Conservation (phyloP, 2,329 filamentous ascomycete genomes). For the Xylariaceae sp. region DNA sequence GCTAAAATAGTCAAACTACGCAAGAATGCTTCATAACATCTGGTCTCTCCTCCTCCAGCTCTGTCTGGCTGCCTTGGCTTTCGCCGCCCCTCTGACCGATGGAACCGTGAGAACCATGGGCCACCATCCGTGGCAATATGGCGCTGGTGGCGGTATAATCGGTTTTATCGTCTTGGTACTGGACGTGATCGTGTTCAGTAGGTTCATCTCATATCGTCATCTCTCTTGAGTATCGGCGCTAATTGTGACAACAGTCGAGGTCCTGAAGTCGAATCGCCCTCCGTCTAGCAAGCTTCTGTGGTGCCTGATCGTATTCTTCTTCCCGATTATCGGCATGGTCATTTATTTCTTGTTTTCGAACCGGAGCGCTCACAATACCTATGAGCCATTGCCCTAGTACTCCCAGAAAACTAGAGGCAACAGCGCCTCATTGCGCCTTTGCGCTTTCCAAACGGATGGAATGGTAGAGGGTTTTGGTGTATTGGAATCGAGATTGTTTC, state of each 20-base stretch:
- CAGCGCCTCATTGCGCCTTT: too few relatives aligned
- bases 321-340: conserved; percentile 56
- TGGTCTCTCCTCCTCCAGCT: conserved; percentile 48
- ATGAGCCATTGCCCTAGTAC: conserved; percentile 16
- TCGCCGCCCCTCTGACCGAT: conserved; percentile 43
- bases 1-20: neutral
- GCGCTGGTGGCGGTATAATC: conserved; percentile 55
- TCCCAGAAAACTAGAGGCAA: too few relatives aligned
- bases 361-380: conserved; percentile 47
- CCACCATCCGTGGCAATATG: conserved; percentile 48
- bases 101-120: conserved; percentile 35
- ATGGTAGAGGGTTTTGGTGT: too few relatives aligned
- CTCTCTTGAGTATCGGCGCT: neutral
- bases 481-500: too few relatives aligned
- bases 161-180: conserved; percentile 58
- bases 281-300: conserved; percentile 54
- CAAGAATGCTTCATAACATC: conserved; percentile 31
- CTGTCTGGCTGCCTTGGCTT: conserved; percentile 44
- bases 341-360: conserved; percentile 62
- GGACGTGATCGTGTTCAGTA: conserved; percentile 59
- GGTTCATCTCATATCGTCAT: conserved; percentile 27
- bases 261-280: conserved; percentile 58
- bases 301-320: conserved; percentile 59
- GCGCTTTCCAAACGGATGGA: too few relatives aligned
- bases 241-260: conserved; percentile 46